A percentile compares a stretch with the other conserved stretches of the same genome.
Evolutionary conservation across 2,329 filamentous ascomycete genomes (phyloP).

Genomic region (Neonectria faginata): DNA sequence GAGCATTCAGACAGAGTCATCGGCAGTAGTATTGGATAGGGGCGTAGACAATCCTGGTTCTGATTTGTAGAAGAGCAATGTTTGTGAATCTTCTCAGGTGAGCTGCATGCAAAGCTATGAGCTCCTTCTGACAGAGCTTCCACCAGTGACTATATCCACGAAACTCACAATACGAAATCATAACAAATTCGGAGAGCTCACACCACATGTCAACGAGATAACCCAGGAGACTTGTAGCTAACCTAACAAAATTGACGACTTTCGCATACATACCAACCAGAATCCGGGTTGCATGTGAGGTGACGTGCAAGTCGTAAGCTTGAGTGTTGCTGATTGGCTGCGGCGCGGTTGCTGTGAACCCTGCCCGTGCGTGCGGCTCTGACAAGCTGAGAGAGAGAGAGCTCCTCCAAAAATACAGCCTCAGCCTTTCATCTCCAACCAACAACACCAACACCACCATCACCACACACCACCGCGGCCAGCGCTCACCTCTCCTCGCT

Average conservation of each 20-base stretch:
- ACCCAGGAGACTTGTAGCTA: no score
- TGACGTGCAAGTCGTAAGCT: not conserved
- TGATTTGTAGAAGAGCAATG: not conserved
- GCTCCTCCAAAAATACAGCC: conserved; percentile 40
- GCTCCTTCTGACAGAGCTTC: no score
- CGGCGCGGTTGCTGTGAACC: not conserved
- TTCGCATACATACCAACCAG: not conserved
- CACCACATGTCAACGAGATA: no score
- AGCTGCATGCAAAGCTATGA: not conserved
- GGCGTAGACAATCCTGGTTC: not conserved
- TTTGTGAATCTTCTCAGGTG: not conserved
- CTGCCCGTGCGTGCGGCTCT: conserved; percentile 16
- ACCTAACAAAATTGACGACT: not conserved
- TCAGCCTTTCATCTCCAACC: conserved; percentile 43
- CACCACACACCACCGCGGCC: conserved; percentile 17
- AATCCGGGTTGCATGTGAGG: not conserved
- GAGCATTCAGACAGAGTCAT: not conserved
- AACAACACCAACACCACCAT: conserved; percentile 14
- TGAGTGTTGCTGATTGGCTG: conserved; percentile 37
- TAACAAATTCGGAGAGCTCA: no score
- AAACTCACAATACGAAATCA: not conserved
- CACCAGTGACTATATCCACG: no score
- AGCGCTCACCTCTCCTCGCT: not conserved
- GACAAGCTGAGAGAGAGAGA: conserved; percentile 34
- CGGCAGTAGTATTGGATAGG: no score